Evolutionary conservation across 2,329 filamentous ascomycete genomes (phyloP), one percentile per base, ranked within the genome.

Genomic region (Thielaviopsis populi): DNA sequence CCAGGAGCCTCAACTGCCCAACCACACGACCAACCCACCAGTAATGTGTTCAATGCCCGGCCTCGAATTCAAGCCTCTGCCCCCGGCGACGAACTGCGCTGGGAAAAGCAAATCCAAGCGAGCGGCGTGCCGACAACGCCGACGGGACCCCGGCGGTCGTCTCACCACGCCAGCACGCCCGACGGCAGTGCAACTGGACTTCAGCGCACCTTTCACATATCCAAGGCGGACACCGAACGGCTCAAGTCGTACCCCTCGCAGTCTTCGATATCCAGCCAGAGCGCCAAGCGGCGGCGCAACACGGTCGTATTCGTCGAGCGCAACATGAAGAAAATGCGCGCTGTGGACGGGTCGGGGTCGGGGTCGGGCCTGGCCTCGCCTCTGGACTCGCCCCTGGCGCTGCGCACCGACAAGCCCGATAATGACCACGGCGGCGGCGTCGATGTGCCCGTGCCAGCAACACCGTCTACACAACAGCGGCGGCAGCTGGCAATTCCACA

Each of bases 291-390:
- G 13, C 59, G 63, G 27, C 63, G 61, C 27, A 63, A 63, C 37
- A 63, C 78, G n/a, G 76, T 80, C 7, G 73, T 83, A 1, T 84
- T 84, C 66, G 75, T 84, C 2, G 82, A 84, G 70, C 77, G 79
- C 11, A 77, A 74, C 58, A 74, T 75, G 59, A 76, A 70, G 68
- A 77, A 70, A 69, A 73, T 70, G 24, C 66, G 66, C 7, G 64
- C 64, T 17, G 48, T 58, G n/a, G 50, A 6, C n/a, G 46, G 37
- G 48, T 46, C 15, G 17, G 43, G 37, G 48, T 46, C 15, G 17
- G 43, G 22, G n/a, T 41, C 42, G 59, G 50, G 46, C 46, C 7
- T 50, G 10, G 46, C 11, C 2, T 50, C 19, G 37, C 59, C 22
- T 22, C 24, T 22, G 37, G 61, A 27, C 24, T 54, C 50, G 50